phyloP scores from a whole-genome alignment of 2,329 filamentous ascomycete species.

The Pseudonectria foliicola region DNA sequence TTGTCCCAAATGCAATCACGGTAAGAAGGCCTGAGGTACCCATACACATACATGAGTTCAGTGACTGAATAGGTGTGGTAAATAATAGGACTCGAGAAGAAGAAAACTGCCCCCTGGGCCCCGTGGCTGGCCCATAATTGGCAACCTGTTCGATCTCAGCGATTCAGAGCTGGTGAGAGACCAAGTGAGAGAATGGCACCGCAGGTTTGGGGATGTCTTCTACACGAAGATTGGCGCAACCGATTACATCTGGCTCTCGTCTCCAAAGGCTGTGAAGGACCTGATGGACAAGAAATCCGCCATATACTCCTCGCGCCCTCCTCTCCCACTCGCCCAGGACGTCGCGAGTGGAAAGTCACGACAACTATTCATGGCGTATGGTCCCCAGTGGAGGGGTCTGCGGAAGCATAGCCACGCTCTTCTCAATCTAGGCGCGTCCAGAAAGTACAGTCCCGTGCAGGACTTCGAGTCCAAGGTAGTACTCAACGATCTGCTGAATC shows the following conservation, averaged over 20 bases:
- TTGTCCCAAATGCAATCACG: conserved; percentile 1
- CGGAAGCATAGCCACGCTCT: conserved; percentile 9
- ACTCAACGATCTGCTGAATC: conserved; percentile 3
- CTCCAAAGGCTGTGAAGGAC: conserved; percentile 9
- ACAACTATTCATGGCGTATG: conserved; percentile 10
- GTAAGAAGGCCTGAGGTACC: background rate
- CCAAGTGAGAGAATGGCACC: conserved; percentile 6
- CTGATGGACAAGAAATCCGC: conserved; percentile 10
- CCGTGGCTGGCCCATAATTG: conserved; percentile 5
- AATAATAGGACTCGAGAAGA: conserved; percentile 3
- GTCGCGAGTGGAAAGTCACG: conserved; percentile 6
- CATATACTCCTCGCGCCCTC: conserved; percentile 8
- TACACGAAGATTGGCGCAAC: conserved; percentile 11
- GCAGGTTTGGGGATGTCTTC: conserved; percentile 6
- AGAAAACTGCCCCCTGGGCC: conserved; percentile 6
- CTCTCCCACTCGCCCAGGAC: conserved; percentile 7
- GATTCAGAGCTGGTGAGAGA: conserved; percentile 4
- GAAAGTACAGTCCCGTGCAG: conserved; percentile 11
- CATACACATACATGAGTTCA: too few species aligned
- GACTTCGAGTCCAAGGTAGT: conserved; percentile 14
- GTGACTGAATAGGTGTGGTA: too few species aligned
- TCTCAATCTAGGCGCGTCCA: conserved; percentile 9
- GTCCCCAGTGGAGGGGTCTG: conserved; percentile 5
- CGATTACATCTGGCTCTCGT: conserved; percentile 10
- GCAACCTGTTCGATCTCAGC: conserved; percentile 4